Conservation (phyloP, 306 rosid genomes). For the Cotoneaster glaucophyllus region DNA sequence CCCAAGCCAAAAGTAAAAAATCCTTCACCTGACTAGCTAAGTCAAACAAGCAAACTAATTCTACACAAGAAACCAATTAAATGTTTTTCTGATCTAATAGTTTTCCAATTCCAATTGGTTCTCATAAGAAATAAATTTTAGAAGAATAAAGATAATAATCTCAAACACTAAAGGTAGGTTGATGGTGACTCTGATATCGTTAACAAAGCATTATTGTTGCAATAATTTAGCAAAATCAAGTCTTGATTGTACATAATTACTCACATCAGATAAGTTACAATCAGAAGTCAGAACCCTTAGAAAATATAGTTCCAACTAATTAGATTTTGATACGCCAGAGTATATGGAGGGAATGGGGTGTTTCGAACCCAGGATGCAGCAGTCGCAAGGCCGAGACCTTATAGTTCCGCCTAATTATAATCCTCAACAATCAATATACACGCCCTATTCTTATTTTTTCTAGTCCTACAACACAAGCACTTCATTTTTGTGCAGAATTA, state of each 20-base stretch:
- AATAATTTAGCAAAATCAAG: not conserved
- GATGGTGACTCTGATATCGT: not conserved
- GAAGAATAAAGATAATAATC: not conserved
- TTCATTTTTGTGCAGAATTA: not conserved
- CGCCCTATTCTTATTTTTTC: not conserved
- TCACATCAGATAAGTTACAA: not conserved
- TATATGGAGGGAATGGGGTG: not conserved
- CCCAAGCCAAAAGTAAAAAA: not conserved
- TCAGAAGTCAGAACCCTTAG: not conserved
- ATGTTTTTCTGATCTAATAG: not conserved
- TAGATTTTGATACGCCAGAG: not conserved
- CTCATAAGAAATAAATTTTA: not conserved
- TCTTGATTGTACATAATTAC: not conserved
- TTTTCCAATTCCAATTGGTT: not conserved
- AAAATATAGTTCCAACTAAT: not conserved
- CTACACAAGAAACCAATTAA: not conserved
- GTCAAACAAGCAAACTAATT: not conserved
- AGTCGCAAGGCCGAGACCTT: not conserved
- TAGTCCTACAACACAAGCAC: not conserved
- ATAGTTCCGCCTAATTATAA: not conserved
- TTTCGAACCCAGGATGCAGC: not conserved
- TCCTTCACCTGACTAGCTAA: not conserved
- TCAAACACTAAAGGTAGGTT: not conserved
- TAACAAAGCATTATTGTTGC: not conserved
- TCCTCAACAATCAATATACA: not conserved